These are phyloP conservation scores for Eucalyptus sp. DNA, from an alignment of 345 rosid genomes.

Conservation along the genomic window DNA sequence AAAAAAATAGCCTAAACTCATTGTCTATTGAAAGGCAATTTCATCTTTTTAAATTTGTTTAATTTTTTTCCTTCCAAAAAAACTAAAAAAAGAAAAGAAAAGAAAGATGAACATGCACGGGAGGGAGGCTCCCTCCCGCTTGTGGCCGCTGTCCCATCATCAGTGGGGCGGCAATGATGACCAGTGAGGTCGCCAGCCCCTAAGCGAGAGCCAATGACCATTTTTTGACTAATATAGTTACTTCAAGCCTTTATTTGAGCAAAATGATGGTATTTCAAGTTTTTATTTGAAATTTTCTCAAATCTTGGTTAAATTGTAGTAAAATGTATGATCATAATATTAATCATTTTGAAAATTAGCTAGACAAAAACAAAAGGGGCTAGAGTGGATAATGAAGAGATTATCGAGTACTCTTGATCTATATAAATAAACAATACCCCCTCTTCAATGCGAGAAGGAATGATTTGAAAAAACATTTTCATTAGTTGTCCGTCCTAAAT, in stretches of 20 bases:
- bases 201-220: accelerated
- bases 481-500: neutral
- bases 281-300: accelerated
- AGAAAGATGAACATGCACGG: accelerated
- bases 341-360: no score
- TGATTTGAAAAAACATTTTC: neutral
- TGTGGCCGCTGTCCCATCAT: accelerated
- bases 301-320: accelerated
- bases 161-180: accelerated
- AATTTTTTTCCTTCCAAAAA: no score
- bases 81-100: no score
- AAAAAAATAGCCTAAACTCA: accelerated
- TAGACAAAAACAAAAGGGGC: accelerated
- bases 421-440: accelerated
- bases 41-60: no score
- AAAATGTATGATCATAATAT: no score
- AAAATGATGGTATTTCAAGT: accelerated
- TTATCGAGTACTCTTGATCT: neutral
- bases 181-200: accelerated
- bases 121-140: accelerated
- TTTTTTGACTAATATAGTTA: accelerated
- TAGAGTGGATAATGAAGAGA: neutral
- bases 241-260: accelerated
- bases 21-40: accelerated
- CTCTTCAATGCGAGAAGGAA: accelerated